Evolutionary conservation across 2,329 filamentous ascomycete species (phyloP), one percentile per base, ranked within the genome.

Genomic region (Pestalotiopsis sp.): DNA sequence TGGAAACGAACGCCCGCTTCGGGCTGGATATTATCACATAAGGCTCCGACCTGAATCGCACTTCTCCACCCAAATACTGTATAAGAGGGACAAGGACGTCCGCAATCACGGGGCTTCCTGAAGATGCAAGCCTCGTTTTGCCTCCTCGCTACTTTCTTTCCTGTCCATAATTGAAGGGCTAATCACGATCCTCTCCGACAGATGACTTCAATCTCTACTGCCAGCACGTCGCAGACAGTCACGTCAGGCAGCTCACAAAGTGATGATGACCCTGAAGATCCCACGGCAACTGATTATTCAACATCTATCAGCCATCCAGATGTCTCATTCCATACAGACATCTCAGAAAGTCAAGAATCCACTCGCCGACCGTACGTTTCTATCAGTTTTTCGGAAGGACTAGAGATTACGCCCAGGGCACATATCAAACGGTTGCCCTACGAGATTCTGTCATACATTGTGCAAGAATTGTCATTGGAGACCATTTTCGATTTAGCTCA

Each of bases 381-480:
- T 52, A 7, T n/a, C 7, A 52, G 11, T 7, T 2, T n/a, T 52
- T 52, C 6, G 20, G 45, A 17, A n/a, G 14, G 14, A n/a, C 14
- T 5, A n/a, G 45, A 52, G 17, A n/a, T n/a, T 9, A 52, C 45
- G 57, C 20, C 13, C 14, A 23, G 23, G 13, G 3, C 57, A 14
- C 14, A 23, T 14, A 12, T 78, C 39, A 72, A 73, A 38, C 70
- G 71, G 12, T 69, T 93, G 13, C 90, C 91, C 0, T 90, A 87
- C 74, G 91, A 93, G 78, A 82, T 93, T n/a, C 79, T 92, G 36
- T 86, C 87, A 64, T 83, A 87, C 65, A 85, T 93, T 65, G 83
- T 86, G 7, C 80, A 81, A 6, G 79, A 83, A 67, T 82, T 93
- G 45, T 82, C 86, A 20, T 79, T 90, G 31, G 83, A 88, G 61